A percentile compares a stretch with the other conserved stretches of the same genome.
Evolutionary conservation across 78 protist species (phyloP).

Genomic region (Speleostelium caveatum): DNA sequence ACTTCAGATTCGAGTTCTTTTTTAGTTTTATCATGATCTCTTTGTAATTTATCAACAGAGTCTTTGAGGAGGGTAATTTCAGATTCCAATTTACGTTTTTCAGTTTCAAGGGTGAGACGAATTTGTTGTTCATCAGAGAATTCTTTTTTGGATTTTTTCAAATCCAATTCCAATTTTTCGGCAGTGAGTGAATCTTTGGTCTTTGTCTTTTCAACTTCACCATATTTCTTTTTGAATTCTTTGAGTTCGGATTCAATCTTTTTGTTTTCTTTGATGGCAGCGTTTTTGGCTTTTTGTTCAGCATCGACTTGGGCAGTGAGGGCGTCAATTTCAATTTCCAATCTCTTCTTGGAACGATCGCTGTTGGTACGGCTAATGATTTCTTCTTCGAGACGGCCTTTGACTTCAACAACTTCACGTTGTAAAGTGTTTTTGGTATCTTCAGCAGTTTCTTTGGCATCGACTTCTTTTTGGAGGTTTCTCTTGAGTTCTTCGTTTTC

Average conservation of each 20-base stretch:
- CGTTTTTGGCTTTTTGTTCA: constrained; percentile 69
- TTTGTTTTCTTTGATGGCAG: constrained; percentile 63
- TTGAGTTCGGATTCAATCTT: constrained; percentile 74
- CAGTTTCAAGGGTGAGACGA: constrained; percentile 66
- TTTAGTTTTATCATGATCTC: constrained; percentile 76
- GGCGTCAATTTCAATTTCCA: constrained; percentile 74
- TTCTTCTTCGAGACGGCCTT: constrained; percentile 82
- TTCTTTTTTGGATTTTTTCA: constrained; percentile 76
- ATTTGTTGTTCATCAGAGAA: constrained; percentile 66
- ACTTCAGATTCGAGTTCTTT: constrained; percentile 41
- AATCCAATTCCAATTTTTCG: constrained; percentile 65
- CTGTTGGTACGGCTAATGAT: constrained; percentile 48
- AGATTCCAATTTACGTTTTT: constrained; percentile 47
- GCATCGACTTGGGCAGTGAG: constrained; percentile 76
- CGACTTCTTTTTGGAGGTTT: constrained; percentile 75
- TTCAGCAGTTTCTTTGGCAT: constrained; percentile 76
- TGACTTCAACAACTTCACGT: constrained; percentile 69
- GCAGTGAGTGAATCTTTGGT: constrained; percentile 26
- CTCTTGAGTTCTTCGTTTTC: constrained; percentile 71
- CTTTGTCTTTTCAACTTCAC: constrained; percentile 71
- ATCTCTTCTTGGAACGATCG: constrained; percentile 72
- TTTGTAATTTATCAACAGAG: constrained; percentile 69
- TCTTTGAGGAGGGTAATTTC: constrained; percentile 71
- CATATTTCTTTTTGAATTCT: constrained; percentile 54
- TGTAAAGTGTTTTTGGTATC: constrained; percentile 68